phyloP scores from a whole-genome alignment of 257 asterid species.

The Datura wrightii region DNA sequence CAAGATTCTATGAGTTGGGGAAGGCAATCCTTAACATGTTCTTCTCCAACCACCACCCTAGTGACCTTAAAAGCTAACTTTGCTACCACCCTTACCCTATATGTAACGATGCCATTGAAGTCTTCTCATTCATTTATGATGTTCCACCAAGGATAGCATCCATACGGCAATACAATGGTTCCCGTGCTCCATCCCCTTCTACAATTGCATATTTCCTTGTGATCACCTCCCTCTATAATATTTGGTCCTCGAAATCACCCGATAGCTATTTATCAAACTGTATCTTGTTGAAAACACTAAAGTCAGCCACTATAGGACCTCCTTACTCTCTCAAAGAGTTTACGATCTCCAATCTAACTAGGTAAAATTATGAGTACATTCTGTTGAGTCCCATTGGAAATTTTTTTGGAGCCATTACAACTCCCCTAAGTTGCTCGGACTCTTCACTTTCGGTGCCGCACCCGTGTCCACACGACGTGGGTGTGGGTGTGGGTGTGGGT shows the following conservation, averaged over 20 bases:
- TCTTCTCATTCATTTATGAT: not conserved
- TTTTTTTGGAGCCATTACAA: not conserved
- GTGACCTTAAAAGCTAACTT: not conserved
- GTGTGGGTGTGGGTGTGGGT: too few relatives aligned
- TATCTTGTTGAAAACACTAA: not conserved
- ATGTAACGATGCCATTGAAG: not conserved
- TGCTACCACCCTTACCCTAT: not conserved
- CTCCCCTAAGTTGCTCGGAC: not conserved
- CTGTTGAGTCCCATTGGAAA: not conserved
- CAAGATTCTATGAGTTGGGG: not conserved
- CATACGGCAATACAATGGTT: not conserved
- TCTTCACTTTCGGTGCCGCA: too few relatives aligned
- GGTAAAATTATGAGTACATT: not conserved
- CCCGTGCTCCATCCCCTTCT: not conserved
- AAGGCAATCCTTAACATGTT: not conserved
- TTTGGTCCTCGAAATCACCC: not conserved
- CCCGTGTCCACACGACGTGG: too few relatives aligned
- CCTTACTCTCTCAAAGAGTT: not conserved
- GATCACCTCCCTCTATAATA: not conserved
- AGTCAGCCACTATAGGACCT: not conserved
- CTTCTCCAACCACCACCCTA: constrained; percentile 1
- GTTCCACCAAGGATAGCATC: not conserved
- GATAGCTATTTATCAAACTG: not conserved
- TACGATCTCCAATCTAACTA: not conserved
- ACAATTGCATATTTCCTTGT: not conserved